Base-by-base conservation (phyloP, 2,329 filamentous ascomycete genomes). In the Hortaea werneckii region DNA sequence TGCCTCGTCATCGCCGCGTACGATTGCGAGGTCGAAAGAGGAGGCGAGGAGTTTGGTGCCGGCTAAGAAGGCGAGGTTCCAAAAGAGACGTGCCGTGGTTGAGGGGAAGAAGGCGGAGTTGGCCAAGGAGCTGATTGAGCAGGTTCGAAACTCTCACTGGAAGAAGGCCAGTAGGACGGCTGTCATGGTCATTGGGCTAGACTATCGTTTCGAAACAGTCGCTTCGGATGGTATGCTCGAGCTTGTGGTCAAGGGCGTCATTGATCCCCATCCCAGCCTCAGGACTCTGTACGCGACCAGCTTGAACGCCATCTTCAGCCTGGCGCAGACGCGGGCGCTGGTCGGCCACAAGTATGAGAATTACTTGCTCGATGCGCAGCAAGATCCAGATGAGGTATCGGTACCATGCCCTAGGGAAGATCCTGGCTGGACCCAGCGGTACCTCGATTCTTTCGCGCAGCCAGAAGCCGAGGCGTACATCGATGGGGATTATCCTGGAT, bases 111-210 rank as follows among this genome's bases (percentile, higher is more conserved):
- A 98, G 68, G 73, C 81, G 0, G 77, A 79, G 3, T 70, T 98
- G 27, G 86, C 89, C 0, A 71, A 87, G 45, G 88, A 96, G 62
- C 73, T 98, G 29, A 83, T 89, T 4, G 78, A 84, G 48, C 70
- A 83, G 49, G 85, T 87, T 1, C 82, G 80, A 57, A 78, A 78
- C 3, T 87, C 88, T 0, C 94, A 98, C 61, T 98, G 92, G 92
- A 96, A 95, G 71, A 89, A 95, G 56, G 90, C 90, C 5, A 87
- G 82, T 42, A 78, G 90, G 28, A 94, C 89, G 46, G 85, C 86
- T 7, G 85, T 94, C 32, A 92, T 98, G 62, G 86, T 94, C 4
- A 80, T 90, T 46, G 94, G 92, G 50, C 76, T 95, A 51, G 90
- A 87, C 47, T 78, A 95, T 51, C 82, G 92, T n/a, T 95, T 96